Base-by-base conservation (phyloP, 805 yeast species). In the Cyberlindnera mississippiensis region DNA sequence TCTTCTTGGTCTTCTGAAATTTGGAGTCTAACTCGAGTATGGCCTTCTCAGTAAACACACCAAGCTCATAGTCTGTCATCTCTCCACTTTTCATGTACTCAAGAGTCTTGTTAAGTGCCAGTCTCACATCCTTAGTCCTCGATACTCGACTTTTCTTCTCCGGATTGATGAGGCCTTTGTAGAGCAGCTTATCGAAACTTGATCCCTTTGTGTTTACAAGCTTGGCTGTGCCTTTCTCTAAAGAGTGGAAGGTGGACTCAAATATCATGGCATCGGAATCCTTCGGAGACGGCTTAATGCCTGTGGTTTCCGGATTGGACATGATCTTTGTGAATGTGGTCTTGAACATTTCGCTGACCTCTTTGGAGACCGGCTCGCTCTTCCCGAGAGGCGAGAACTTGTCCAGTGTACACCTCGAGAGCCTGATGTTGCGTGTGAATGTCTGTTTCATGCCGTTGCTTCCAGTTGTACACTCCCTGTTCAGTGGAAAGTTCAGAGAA, bases 21-120 rank as follows among this genome's bases (percentile, higher is more conserved):
- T n/a, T 11, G 2, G 7, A 27, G 28, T 48, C 45, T 26, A 48
- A 16, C 22, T 27, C 26, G 15, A 20, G 3, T 4, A 48, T 27
- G 20, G 19, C 15, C 1, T 24, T 17, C 22, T 45, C 46, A 20
- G 39, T 41, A 22, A 38, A 48, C 36, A 40, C 35, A 20, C 22
- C 28, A 8, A 45, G 24, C 4, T 45, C 47, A 19, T 35, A 33
- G 19, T 48, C 52, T 2, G 40, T 38, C 17, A 11, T 20, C 11
- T 38, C n/a, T 6, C 24, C 30, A 3, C 9, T 31, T 4, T 33
- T 14, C 22, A 41, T n/a, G 15, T 33, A 19, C 19, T 38, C 38
- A 28, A 45, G 12, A 3, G 45, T 35, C 27, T 31, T 37, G 14
- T 15, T 18, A 7, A 45, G 13, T n/a, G 49, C 44, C 10, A 14